Evolutionary conservation across 2,329 filamentous ascomycete genomes (phyloP).

Genomic region (Torrubiella hemipterigena): DNA sequence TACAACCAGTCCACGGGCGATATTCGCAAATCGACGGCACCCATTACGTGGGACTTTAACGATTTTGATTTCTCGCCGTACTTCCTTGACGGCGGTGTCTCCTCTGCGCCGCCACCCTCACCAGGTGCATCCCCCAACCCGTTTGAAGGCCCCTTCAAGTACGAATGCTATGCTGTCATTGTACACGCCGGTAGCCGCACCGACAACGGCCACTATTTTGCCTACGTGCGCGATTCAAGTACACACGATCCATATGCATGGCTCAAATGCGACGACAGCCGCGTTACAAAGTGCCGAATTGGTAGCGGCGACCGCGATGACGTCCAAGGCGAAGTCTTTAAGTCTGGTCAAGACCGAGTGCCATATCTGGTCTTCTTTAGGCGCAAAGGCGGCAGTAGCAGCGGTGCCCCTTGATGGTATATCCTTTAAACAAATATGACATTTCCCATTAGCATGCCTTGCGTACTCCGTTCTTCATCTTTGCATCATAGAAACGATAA

Average conservation of each 20-base stretch:
- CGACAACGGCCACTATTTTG: slow-evolving; percentile 69
- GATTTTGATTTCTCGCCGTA: slow-evolving; percentile 44
- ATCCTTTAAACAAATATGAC: too few relatives aligned
- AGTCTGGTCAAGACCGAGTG: slow-evolving; percentile 22
- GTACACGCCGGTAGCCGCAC: slow-evolving; percentile 59
- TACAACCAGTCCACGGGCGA: slow-evolving; percentile 17
- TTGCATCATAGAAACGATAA: too few relatives aligned
- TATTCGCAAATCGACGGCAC: slow-evolving; percentile 55
- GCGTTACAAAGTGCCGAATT: slow-evolving; percentile 28
- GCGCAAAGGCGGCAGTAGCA: slow-evolving; percentile 17
- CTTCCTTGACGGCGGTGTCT: slow-evolving; percentile 24
- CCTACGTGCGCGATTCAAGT: slow-evolving; percentile 50
- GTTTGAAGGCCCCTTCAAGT: slow-evolving; percentile 50
- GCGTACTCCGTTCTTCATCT: too few relatives aligned
- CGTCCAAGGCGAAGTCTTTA: slow-evolving; percentile 25
- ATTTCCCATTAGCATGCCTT: too few relatives aligned
- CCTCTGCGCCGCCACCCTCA: slow-evolving; percentile 12
- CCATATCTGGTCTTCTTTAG: slow-evolving; percentile 36
- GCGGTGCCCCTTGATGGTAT: background rate
- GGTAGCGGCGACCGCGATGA: slow-evolving; percentile 22
- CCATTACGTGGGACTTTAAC: slow-evolving; percentile 66
- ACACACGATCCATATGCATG: slow-evolving; percentile 30
- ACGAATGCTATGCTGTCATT: slow-evolving; percentile 79
- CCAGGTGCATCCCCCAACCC: slow-evolving; percentile 25
- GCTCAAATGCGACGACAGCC: slow-evolving; percentile 36